These are phyloP conservation scores for Hypoxylon sp. DNA, from an alignment of 2,329 filamentous ascomycete species.

Conservation along the genomic window DNA sequence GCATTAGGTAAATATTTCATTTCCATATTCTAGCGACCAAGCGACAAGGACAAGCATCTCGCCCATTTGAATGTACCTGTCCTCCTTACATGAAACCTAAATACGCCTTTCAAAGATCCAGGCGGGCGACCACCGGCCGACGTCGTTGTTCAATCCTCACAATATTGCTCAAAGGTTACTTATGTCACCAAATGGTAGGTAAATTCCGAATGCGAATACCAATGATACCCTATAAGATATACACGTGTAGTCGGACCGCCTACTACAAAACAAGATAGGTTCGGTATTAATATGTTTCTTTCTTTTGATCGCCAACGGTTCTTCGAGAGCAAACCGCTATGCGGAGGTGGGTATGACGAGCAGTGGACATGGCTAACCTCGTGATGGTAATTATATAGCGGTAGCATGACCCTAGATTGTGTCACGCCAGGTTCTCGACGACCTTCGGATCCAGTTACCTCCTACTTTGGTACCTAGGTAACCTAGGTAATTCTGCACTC, in stretches of 20 bases:
- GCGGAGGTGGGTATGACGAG: slow-evolving; percentile 38
- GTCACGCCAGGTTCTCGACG: slow-evolving; percentile 25
- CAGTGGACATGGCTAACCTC: slow-evolving; percentile 20
- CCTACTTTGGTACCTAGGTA: too few relatives aligned
- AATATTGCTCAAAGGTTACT: neutral
- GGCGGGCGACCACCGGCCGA: too few relatives aligned
- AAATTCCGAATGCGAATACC: neutral
- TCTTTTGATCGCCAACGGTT: slow-evolving; percentile 19
- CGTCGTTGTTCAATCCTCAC: neutral
- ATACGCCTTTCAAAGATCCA: neutral
- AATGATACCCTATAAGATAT: neutral
- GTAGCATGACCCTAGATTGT: slow-evolving; percentile 36
- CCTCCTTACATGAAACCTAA: neutral
- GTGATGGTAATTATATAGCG: slow-evolving; percentile 32
- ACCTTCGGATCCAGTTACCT: neutral
- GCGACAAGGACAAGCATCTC: neutral
- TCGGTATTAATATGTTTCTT: neutral
- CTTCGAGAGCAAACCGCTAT: slow-evolving; percentile 2
- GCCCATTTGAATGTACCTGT: neutral
- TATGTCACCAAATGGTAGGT: neutral
- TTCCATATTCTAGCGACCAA: neutral
- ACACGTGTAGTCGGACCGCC: neutral
- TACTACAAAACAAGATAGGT: neutral
- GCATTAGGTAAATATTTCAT: neutral
- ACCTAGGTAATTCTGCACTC: neutral